Percentiles rank a stretch among this genome's conserved stretches.
Conservation (phyloP, 371 early-diverging fungal species). For the Phascolomyces articulosus region DNA sequence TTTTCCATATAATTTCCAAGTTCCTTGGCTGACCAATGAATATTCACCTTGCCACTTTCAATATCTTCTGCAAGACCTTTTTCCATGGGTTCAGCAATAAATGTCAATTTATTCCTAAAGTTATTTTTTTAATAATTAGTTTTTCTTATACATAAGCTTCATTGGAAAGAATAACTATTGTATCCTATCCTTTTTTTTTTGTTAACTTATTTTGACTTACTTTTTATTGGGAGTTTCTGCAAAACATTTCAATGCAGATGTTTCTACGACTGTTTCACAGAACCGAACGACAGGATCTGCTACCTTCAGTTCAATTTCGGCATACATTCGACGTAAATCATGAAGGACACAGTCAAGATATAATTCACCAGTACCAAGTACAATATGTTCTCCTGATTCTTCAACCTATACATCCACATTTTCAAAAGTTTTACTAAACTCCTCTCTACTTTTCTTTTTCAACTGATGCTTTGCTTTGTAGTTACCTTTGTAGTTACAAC, state of each 20-base stretch:
- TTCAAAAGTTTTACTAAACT: not conserved
- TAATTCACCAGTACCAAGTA: constrained; percentile 94
- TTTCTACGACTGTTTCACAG: constrained; percentile 95
- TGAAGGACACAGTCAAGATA: constrained; percentile 96
- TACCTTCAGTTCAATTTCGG: constrained; percentile 96
- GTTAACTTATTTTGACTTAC: too few species aligned
- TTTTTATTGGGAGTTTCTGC: constrained; percentile 98
- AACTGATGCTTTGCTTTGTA: not conserved
- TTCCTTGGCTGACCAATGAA: constrained; percentile 77
- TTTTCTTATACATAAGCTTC: not conserved
- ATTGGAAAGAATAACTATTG: too few species aligned
- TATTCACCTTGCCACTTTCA: constrained; percentile 73
- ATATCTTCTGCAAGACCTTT: constrained; percentile 91
- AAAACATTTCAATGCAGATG: constrained; percentile 92
- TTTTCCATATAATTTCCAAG: constrained; percentile 79
- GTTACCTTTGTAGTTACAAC: constrained; percentile 84
- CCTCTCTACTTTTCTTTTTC: not conserved
- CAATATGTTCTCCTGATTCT: constrained; percentile 96
- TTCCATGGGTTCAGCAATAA: constrained; percentile 95
- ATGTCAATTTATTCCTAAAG: constrained; percentile 88
- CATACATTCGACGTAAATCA: constrained; percentile 91
- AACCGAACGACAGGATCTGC: constrained; percentile 96
- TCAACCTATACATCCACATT: constrained; percentile 62
- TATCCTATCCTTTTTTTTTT: too few species aligned
- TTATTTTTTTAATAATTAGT: not conserved